phyloP scores from a whole-genome alignment of 164 flowering plant species.

The Santalum album region DNA sequence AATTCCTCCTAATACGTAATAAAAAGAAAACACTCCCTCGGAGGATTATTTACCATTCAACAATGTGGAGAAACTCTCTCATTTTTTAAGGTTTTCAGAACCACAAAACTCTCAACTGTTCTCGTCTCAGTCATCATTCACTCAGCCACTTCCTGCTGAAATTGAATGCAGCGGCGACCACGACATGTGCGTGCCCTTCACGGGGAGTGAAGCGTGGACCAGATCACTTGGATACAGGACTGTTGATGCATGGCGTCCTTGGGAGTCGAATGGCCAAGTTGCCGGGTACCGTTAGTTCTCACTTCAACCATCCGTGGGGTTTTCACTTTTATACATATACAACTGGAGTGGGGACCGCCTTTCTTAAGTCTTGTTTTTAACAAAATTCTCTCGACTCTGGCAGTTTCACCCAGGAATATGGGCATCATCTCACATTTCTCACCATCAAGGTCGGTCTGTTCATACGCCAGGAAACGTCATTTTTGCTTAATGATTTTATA shows the following conservation, averaged over 20 bases:
- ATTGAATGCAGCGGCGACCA: constrained; percentile 42
- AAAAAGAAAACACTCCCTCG: too few species aligned
- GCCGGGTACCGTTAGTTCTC: constrained; percentile 30
- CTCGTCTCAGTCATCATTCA: too few species aligned
- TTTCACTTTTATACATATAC: too few species aligned
- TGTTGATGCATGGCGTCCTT: constrained; percentile 47
- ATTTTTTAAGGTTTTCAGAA: too few species aligned
- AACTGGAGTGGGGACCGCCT: too few species aligned
- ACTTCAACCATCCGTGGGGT: background rate
- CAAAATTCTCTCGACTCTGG: background rate
- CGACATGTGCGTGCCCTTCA: constrained; percentile 60
- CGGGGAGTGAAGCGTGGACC: constrained; percentile 55
- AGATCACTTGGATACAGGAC: constrained; percentile 38
- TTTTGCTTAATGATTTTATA: too few species aligned
- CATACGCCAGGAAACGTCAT: too few species aligned
- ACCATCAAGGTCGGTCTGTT: constrained; percentile 46
- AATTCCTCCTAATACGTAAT: too few species aligned
- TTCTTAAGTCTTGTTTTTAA: background rate
- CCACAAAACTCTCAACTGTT: too few species aligned
- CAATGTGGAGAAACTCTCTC: too few species aligned
- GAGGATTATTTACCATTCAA: too few species aligned
- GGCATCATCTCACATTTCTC: constrained; percentile 34
- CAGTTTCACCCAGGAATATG: constrained; percentile 40
- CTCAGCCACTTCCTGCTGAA: background rate
- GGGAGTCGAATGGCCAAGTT: constrained; percentile 33